A percentile compares a stretch with the other conserved stretches of the same genome.
Conservation (phyloP, 2,329 filamentous ascomycete species). For the Talaromyces sp. region DNA sequence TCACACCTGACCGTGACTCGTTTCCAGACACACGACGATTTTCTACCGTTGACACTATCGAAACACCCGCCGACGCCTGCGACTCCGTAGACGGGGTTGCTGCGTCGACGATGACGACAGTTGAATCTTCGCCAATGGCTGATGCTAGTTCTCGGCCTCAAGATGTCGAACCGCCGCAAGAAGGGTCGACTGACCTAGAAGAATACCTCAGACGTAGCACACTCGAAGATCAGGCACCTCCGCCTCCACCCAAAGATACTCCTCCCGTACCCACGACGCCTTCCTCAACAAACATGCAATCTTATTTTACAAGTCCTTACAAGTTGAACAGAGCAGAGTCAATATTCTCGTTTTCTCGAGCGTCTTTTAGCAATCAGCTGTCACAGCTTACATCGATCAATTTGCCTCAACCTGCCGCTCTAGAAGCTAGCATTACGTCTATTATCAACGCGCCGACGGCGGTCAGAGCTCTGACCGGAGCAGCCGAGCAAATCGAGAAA, state of each 20-base stretch:
- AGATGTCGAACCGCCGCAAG: conserved; percentile 20
- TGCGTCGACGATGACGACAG: conserved; percentile 30
- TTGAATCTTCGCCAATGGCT: conserved; percentile 23
- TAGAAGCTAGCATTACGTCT: conserved; percentile 77
- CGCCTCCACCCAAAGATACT: conserved; percentile 37
- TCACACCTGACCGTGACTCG: background rate
- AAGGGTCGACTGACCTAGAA: conserved; percentile 37
- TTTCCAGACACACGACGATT: background rate
- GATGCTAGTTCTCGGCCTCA: conserved; percentile 20
- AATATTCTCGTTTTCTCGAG: conserved; percentile 87
- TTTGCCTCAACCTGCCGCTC: conserved; percentile 76
- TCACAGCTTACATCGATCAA: conserved; percentile 87
- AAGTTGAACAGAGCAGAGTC: conserved; percentile 67
- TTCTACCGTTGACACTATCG: conserved; percentile 10
- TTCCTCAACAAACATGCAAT: conserved; percentile 33
- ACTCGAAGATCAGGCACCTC: conserved; percentile 29
- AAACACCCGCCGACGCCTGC: conserved; percentile 13
- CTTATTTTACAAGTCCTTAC: conserved; percentile 43
- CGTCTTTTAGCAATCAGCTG: conserved; percentile 89
- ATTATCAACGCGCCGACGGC: conserved; percentile 84
- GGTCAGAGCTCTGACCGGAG: conserved; percentile 75
- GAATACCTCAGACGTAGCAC: conserved; percentile 40
- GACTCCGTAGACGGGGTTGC: conserved; percentile 17
- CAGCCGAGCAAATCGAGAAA: conserved; percentile 84
- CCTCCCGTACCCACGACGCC: conserved; percentile 26